Evolutionary conservation across 768 basidiomycete species (phyloP).

Genomic region (Boletus tomentosulus): DNA sequence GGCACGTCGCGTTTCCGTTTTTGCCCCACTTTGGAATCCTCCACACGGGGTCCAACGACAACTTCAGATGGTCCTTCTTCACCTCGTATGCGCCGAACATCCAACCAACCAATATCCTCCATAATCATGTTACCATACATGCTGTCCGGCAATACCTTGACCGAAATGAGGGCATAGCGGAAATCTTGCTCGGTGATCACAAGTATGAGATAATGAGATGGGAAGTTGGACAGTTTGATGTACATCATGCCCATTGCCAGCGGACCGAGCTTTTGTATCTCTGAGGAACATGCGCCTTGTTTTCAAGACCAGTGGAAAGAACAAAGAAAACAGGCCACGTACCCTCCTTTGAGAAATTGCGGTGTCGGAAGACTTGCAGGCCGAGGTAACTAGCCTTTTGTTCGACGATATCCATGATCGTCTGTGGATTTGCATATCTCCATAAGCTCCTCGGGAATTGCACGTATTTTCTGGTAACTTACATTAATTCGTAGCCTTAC

Average conservation of each 20-base stretch:
- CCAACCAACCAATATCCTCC: slow-evolving; percentile 78
- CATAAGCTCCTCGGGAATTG: not conserved
- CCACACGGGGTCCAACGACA: slow-evolving; percentile 10
- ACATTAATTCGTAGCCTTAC: slow-evolving; percentile 61
- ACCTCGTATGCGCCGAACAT: slow-evolving; percentile 62
- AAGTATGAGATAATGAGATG: slow-evolving; percentile 79
- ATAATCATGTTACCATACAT: slow-evolving; percentile 60
- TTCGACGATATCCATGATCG: slow-evolving; percentile 76
- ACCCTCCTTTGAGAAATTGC: slow-evolving; percentile 70
- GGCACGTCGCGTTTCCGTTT: slow-evolving; percentile 28
- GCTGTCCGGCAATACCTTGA: slow-evolving; percentile 49
- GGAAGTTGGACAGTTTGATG: slow-evolving; percentile 74
- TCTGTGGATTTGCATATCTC: slow-evolving; percentile 43
- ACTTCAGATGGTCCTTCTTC: slow-evolving; percentile 30
- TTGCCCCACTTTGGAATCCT: slow-evolving; percentile 21
- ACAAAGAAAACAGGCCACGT: slow-evolving; percentile 5
- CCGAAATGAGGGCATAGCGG: slow-evolving; percentile 77
- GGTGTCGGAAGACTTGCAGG: slow-evolving; percentile 63
- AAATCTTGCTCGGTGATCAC: slow-evolving; percentile 76
- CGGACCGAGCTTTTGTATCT: slow-evolving; percentile 66
- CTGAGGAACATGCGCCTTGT: slow-evolving; percentile 33
- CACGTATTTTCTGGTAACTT: slow-evolving; percentile 21
- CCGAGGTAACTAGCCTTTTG: slow-evolving; percentile 86
- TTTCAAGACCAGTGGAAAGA: not conserved
- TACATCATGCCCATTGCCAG: slow-evolving; percentile 60